phyloP scores from a whole-genome alignment of 2,329 filamentous ascomycete genomes.

The Pyrenophora tritici-repentis region DNA sequence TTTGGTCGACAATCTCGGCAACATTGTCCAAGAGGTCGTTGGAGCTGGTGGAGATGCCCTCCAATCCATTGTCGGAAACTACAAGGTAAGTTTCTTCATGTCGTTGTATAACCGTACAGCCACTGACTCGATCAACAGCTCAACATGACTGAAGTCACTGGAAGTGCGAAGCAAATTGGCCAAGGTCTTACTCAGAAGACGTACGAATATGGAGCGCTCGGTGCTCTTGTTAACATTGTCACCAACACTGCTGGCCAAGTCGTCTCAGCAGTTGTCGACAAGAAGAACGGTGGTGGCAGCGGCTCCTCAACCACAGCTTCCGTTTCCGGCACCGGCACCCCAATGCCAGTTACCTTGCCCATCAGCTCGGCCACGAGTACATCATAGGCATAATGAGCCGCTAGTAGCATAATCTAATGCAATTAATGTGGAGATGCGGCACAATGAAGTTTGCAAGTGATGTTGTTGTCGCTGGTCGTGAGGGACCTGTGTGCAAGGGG shows the following conservation, averaged over 20 bases:
- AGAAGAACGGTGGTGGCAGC: slow-evolving; percentile 30
- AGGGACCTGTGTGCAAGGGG: too few relatives aligned
- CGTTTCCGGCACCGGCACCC: slow-evolving; percentile 27
- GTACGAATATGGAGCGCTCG: slow-evolving; percentile 58
- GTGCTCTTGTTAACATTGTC: slow-evolving; percentile 60
- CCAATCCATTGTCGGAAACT: slow-evolving; percentile 63
- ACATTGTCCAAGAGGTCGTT: slow-evolving; percentile 65
- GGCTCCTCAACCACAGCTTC: slow-evolving; percentile 18
- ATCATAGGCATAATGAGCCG: slow-evolving; percentile 8
- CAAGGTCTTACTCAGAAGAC: slow-evolving; percentile 56
- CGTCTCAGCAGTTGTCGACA: slow-evolving; percentile 55
- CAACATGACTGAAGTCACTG: slow-evolving; percentile 62
- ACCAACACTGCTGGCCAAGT: slow-evolving; percentile 62
- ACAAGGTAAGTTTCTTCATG: slow-evolving; percentile 36
- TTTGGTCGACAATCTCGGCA: slow-evolving; percentile 65
- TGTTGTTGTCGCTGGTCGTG: too few relatives aligned
- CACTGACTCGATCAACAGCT: slow-evolving; percentile 15
- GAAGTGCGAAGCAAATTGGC: slow-evolving; percentile 42
- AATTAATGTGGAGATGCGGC: neutral
- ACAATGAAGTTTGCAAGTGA: too few relatives aligned
- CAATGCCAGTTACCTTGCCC: slow-evolving; percentile 39
- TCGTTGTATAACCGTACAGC: neutral
- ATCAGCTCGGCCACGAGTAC: slow-evolving; percentile 32
- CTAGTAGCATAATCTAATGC: slow-evolving; percentile 18
- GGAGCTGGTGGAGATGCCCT: slow-evolving; percentile 53